Evolutionary conservation across 2,329 filamentous ascomycete genomes (phyloP), one percentile per base, ranked within the genome.

Genomic region (Hypocreales sp.): DNA sequence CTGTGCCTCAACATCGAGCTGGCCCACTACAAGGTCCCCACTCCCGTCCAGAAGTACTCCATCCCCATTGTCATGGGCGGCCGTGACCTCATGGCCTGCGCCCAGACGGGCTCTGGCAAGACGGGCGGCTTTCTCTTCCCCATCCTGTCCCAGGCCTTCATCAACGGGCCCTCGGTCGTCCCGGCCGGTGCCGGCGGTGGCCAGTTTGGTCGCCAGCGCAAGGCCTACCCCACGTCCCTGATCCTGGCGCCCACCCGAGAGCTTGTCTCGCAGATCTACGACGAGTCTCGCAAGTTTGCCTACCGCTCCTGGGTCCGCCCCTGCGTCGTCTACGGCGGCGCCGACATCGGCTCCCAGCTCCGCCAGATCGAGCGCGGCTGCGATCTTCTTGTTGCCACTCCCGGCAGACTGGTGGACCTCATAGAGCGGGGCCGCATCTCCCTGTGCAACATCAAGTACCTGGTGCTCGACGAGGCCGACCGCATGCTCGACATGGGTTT

Each of bases 401-500:
- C 90, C 30, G 90, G 90, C 59, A 82, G 90, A 75, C 71, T 98
- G 40, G 86, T 95, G 49, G 90, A 98, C 56, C 67, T 98, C 59
- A 92, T 98, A 50, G 90, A 95, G 69, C 83, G 90, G 67, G 90
- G 90, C 49, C 83, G 87, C 51, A 95, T 98, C 55, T 95, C 90
- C 24, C 77, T 98, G 30, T 73, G 77, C 58, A 94, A 93, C 70
- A 98, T 98, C 71, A 95, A 94, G 68, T 98, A 98, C 55, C 72
- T 98, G 36, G 83, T 98, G 45, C 81, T 98, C 30, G 90, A 98
- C 46, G 90, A 98, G 72, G 90, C 90, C 56, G 90, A 98, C 66
- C 90, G 90, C 56, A 98, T 98, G 90, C 70, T 98, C 69, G 90
- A 98, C 71, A 98, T 98, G 90, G 90, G 90, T 90, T 98, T 98